phyloP scores from a whole-genome alignment of 179 eudicot species.

The Silene vulgaris region DNA sequence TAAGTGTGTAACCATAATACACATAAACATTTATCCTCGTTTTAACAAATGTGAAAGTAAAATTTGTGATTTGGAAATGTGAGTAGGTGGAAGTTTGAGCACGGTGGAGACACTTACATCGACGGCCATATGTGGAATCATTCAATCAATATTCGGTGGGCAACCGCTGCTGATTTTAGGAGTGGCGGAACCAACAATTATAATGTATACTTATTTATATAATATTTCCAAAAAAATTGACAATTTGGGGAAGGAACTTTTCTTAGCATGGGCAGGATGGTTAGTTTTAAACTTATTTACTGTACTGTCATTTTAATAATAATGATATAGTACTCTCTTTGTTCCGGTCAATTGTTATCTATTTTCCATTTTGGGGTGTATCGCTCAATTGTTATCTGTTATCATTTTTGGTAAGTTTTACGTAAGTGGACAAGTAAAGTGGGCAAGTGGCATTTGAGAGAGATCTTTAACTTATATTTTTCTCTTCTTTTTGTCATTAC shows the following conservation, averaged over 20 bases:
- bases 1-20: too few species aligned
- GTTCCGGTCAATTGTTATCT: too few species aligned
- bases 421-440: too few species aligned
- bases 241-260: slow-evolving; percentile 34
- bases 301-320: not conserved
- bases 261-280: slow-evolving; percentile 54
- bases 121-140: slow-evolving; percentile 47
- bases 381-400: too few species aligned
- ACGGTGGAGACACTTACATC: slow-evolving; percentile 49
- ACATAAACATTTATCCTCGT: not conserved
- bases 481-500: too few species aligned
- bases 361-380: too few species aligned
- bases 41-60: not conserved
- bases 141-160: slow-evolving; percentile 46
- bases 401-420: too few species aligned
- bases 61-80: not conserved
- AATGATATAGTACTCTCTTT: not conserved
- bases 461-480: too few species aligned
- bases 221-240: slow-evolving; percentile 27
- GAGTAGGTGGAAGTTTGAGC: slow-evolving; percentile 47
- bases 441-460: too few species aligned
- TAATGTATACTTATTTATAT: slow-evolving; percentile 46
- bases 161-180: slow-evolving; percentile 50
- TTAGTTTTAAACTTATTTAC: slow-evolving; percentile 16
- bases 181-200: slow-evolving; percentile 47